Evolutionary conservation across 768 basidiomycete species (phyloP), one percentile per base, ranked within the genome.

Genomic region (Rhodotorula graminis): DNA sequence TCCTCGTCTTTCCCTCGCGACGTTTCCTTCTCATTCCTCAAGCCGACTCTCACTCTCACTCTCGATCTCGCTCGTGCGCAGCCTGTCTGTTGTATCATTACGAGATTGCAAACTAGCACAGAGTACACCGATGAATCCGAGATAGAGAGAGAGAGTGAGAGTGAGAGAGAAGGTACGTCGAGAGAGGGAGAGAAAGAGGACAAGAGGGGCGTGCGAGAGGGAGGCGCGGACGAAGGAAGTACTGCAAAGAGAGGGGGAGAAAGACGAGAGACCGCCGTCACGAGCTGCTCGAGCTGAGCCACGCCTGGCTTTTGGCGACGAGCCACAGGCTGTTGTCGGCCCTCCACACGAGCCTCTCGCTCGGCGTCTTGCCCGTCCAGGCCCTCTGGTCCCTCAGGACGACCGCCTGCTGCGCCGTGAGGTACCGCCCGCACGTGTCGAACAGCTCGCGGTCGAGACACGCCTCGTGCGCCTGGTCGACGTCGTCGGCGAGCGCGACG

Each of bases 331-430:
- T 89, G 81, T 90, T 89, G 79, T 97, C 94, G 67, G 89, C 89
- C 50, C 90, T 91, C 89, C 92, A 95, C 83, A 97, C 97, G 73
- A 93, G 81, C 50, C 90, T 85, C 80, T 99, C 96, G 31, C 91
- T 96, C 25, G 91, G 88, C 76, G 91, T 93, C 62, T 93, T 85
- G 37, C 88, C 88, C 73, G 88, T 96, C 95, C 95, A 98, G 79
- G 90, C 90, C 81, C 92, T 93, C 80, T 99, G 96, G 79, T 94
- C 91, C 37, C 95, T 86, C 21, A 99, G 84, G 68, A 98, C 92
- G 88, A 96, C 94, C 27, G 95, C 95, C 91, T 96, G 96, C 80
- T 99, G 96, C 68, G 96, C 94, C 66, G 92, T 93, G 81, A 93
- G 93, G 81, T 96, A 96, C 67, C 94, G 85, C 79, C 93, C 90